Evolutionary conservation across 2,329 filamentous ascomycete genomes (phyloP).

Genomic region (Sarocladium oryzae): DNA sequence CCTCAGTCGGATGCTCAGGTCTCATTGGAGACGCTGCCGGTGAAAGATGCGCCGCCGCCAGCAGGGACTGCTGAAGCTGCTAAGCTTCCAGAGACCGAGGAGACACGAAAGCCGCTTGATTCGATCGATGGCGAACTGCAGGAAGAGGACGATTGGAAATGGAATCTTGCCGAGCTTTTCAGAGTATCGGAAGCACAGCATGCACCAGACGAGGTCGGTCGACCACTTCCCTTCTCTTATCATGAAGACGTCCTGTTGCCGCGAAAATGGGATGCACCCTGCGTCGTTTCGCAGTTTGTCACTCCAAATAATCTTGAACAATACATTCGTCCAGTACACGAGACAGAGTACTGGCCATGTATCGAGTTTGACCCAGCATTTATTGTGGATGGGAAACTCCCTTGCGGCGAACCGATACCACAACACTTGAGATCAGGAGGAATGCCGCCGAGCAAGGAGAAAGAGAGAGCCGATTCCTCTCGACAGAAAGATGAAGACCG

Average conservation of each 20-base stretch:
- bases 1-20: neutral
- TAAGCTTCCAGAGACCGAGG: neutral
- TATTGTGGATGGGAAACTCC: slow-evolving; percentile 10
- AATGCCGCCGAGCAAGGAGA: neutral
- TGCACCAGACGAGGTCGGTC: slow-evolving; percentile 40
- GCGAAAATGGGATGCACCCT: slow-evolving; percentile 34
- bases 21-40: neutral
- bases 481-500: neutral
- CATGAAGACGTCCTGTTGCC: slow-evolving; percentile 40
- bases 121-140: slow-evolving; percentile 6
- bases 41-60: neutral
- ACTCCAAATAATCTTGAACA: slow-evolving; percentile 35
- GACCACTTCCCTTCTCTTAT: slow-evolving; percentile 35
- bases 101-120: neutral
- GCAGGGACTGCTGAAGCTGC: neutral
- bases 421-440: slow-evolving; percentile 12
- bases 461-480: neutral
- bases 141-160: slow-evolving; percentile 29
- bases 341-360: slow-evolving; percentile 31
- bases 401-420: slow-evolving; percentile 1
- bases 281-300: slow-evolving; percentile 38
- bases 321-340: slow-evolving; percentile 35
- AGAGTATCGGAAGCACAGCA: slow-evolving; percentile 25
- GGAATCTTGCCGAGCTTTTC: slow-evolving; percentile 33
- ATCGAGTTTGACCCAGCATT: slow-evolving; percentile 40